These are phyloP conservation scores for Fusarium piperis DNA, from an alignment of 2,329 filamentous ascomycete species.

Conservation along the genomic window DNA sequence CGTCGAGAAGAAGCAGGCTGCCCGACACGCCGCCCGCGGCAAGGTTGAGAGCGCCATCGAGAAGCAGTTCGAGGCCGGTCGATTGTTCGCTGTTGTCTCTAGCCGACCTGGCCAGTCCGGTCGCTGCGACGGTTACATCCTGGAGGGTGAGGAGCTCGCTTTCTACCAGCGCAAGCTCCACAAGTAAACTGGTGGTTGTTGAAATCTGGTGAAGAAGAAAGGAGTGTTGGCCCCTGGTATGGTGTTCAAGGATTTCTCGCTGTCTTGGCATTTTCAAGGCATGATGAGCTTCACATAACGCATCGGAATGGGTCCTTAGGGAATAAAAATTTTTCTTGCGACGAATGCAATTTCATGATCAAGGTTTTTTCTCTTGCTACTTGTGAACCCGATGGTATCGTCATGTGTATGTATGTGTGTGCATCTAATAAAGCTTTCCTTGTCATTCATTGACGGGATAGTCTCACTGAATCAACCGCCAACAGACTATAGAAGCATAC, in stretches of 20 bases:
- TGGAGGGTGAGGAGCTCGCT: constrained; percentile 99
- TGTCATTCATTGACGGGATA: constrained; percentile 4
- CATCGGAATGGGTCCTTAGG: constrained; percentile 52
- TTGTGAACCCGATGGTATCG: constrained; percentile 19
- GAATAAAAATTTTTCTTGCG: constrained; percentile 50
- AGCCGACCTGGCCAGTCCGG: constrained; percentile 97
- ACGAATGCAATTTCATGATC: constrained; percentile 45
- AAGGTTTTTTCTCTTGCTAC: constrained; percentile 35
- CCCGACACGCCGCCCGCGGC: constrained; percentile 81
- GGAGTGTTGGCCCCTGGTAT: constrained; percentile 44
- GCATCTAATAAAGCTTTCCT: background rate
- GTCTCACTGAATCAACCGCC: background rate
- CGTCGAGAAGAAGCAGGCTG: constrained; percentile 96
- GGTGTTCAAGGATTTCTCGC: constrained; percentile 52
- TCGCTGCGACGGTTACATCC: constrained; percentile 95
- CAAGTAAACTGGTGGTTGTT: constrained; percentile 74
- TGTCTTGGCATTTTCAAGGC: constrained; percentile 48
- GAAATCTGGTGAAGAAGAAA: constrained; percentile 32
- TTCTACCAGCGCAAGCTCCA: constrained; percentile 99
- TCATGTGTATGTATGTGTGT: background rate
- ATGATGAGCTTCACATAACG: constrained; percentile 50
- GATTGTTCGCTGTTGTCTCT: constrained; percentile 91
- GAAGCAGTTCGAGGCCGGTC: constrained; percentile 99
- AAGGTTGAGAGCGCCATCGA: constrained; percentile 94
- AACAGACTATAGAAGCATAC: constrained; percentile 2